Evolutionary conservation across 371 early-diverging fungal species (phyloP), one percentile per base, ranked within the genome.

Genomic region (Mucor plumbeus): DNA sequence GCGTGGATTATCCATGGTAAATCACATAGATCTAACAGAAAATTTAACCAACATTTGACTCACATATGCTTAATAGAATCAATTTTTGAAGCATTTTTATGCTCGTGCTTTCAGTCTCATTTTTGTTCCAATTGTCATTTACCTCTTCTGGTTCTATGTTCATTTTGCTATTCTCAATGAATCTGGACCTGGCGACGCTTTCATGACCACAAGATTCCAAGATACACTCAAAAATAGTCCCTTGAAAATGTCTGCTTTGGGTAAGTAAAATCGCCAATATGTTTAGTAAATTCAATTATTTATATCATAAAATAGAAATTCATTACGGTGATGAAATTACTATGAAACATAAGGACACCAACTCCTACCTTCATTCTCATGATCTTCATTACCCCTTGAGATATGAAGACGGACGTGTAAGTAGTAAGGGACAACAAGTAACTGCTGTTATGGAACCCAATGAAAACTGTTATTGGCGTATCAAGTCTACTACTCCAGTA

Each of bases 141-240:
- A 97, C 71, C 67, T 91, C 41, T 76, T 86, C 50, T 82, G 88
- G 69, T 98, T 95, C 77, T 83, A 85, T 64, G 65, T 96, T 11
- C 99, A 98, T 79, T 97, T 95, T 74, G 77, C 77, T 7, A 84
- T 95, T 14, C 80, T 91, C 36, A 84, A 73, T 11, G 83, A 85
- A 61, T 90, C 91, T 63, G 99, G 99, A 5, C 92, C 99, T 17
- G 99, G 99, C 48, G 98, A 98, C 75, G 86, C 85, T 2, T 98
- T 96, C 76, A 97, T 97, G 94, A 90, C 90, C 43, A 81, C 94
- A 15, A 74, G 77, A 50, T 99, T 99, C 84, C 98, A 99, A 77
- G 91, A 91, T 61, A 93, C 94, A 21, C 82, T 99, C 15, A 71
- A 80, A 14, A 95, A 95, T 67, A 98, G 90, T 77, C 83, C 89